phyloP scores from a whole-genome alignment of 768 basidiomycete species.

The Podaxis sp. region DNA sequence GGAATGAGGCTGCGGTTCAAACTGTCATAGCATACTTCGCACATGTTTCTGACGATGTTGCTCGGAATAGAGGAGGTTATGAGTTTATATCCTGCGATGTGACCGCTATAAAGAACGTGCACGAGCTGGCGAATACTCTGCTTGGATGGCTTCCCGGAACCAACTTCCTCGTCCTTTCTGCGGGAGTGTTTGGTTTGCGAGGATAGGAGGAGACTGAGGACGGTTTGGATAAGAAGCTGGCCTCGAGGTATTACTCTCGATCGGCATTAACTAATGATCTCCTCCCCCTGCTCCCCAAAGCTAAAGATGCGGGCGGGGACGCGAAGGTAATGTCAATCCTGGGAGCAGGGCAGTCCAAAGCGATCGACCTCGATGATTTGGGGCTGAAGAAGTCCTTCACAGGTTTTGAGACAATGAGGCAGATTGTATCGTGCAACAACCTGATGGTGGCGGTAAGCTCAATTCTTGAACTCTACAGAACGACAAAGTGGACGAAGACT shows the following conservation, averaged over 20 bases:
- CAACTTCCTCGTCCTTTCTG: conserved; percentile 52
- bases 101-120: conserved; percentile 51
- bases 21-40: conserved; percentile 43
- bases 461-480: conserved; percentile 35
- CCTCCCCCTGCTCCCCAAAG: conserved; percentile 41
- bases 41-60: neutral
- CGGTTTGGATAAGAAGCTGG: conserved; percentile 29
- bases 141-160: conserved; percentile 38
- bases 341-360: conserved; percentile 29
- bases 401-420: conserved; percentile 22
- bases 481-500: conserved; percentile 32
- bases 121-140: conserved; percentile 30
- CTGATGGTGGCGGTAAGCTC: conserved; percentile 33
- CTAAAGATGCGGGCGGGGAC: conserved; percentile 46
- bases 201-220: conserved; percentile 30
- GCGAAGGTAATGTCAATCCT: conserved; percentile 50
- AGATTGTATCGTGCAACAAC: conserved; percentile 34
- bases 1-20: conserved; percentile 49
- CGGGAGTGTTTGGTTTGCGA: conserved; percentile 39
- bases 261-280: conserved; percentile 51
- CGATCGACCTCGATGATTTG: conserved; percentile 48
- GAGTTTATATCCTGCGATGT: conserved; percentile 57
- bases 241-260: conserved; percentile 33
- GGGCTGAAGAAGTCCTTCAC: conserved; percentile 37
- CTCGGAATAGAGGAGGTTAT: conserved; percentile 17